Base-by-base conservation (phyloP, 1,139 yeast species). In the Sugiyamaella novakii region DNA sequence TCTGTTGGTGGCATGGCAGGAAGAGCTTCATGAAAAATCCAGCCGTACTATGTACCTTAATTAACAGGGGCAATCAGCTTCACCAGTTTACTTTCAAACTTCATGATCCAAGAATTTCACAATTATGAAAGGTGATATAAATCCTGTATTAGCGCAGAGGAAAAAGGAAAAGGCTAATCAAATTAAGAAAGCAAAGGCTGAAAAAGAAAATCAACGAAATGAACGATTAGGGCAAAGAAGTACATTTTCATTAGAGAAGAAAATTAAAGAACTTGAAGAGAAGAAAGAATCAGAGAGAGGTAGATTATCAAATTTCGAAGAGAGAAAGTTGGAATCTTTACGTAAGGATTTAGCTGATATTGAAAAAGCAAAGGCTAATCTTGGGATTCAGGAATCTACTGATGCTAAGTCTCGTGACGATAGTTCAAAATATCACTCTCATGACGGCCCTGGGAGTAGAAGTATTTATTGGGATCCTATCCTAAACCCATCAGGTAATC, bases 91-190 rank as follows among this genome's bases (percentile, higher is more conserved):
- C 24, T 14, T n/a, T n/a, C n/a, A n/a, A n/a, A 11, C 19, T 21
- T 18, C 17, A 5, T 35, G 12, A 17, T 15, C 12, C 24, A 7
- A 22, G 15, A 17, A 38, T 7, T 28, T 38, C 29, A 8, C 25
- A 8, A 15, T 8, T 17, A 47, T 47, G 51, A 47, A 47, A 34
- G 47, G 51, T 10, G 51, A 47, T 34, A 42, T 37, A 17, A 53
- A 58, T 36, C 57, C 62, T 18, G 56, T 54, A 4, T 58, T 57
- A 33, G 43, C 42, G 5, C 56, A 50, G 59, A 67, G 68, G 40
- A 60, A 61, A 22, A 60, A 59, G 41, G 65, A 65, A 24, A 64
- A 64, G 45, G 62, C 60, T 0, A 51, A 54, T 30, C 67, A 66
- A 52, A 47, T 63, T 11, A 63, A 60, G 48, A 62, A 56, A 51